These are phyloP conservation scores for Echinochloa phyllopogon DNA, from an alignment of 176 grass and related monocot species.

Conservation along the genomic window DNA sequence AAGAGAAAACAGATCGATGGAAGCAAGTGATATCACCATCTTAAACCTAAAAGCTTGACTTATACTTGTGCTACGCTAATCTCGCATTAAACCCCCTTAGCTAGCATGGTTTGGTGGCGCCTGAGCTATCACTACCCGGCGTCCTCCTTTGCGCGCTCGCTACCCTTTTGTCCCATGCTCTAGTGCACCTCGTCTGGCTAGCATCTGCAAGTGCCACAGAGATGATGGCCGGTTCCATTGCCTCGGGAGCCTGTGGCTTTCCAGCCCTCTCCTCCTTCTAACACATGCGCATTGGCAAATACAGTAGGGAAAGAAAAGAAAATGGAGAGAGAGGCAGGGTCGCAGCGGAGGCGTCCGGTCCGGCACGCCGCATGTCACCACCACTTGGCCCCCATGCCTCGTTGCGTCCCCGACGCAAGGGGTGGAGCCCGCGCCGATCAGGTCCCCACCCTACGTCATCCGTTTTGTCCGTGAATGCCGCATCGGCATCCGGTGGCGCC, in stretches of 20 bases:
- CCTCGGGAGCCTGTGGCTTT: not conserved
- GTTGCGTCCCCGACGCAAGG: not conserved
- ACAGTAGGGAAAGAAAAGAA: not conserved
- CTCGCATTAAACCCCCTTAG: constrained; percentile 12
- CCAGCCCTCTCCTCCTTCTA: not conserved
- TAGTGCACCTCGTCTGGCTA: constrained; percentile 8
- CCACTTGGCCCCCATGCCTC: constrained; percentile 33
- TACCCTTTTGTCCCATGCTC: constrained; percentile 33
- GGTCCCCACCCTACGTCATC: constrained; percentile 37
- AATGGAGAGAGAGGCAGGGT: not conserved
- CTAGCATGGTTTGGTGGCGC: constrained; percentile 2
- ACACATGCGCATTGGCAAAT: not conserved
- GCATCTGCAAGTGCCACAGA: not conserved
- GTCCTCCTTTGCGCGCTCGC: not conserved
- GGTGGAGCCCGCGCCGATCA: not conserved
- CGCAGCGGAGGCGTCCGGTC: not conserved
- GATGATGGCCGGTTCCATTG: not conserved
- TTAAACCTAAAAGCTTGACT: constrained; percentile 56
- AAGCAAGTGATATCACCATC: not conserved
- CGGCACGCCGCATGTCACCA: not conserved
- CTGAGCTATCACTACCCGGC: constrained; percentile 15
- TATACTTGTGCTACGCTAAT: constrained; percentile 16
- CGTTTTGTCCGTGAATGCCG: constrained; percentile 38
- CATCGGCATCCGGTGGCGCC: not conserved
- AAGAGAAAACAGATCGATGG: not conserved